Percentiles rank a stretch among this genome's conserved stretches.
Evolutionary conservation across 805 yeast species (phyloP).

Genomic region (Suhomyces tanzawaensis): DNA sequence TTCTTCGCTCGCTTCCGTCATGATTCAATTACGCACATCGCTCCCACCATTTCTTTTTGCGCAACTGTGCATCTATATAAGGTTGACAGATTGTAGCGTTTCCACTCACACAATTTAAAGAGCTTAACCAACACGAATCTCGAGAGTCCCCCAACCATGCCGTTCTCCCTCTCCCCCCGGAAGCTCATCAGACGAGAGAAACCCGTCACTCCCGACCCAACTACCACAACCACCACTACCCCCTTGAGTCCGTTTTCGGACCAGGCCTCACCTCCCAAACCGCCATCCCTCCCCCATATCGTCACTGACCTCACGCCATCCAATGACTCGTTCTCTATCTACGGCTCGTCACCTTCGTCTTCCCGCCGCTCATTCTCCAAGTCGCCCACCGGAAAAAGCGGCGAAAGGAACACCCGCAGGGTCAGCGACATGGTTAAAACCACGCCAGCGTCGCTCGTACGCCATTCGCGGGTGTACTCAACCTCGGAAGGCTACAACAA

Average conservation of each 20-base stretch:
- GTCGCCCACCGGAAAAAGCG: background rate
- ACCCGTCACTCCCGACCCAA: background rate
- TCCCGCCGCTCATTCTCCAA: constrained; percentile 1
- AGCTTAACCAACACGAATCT: no score
- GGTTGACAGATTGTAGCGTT: background rate
- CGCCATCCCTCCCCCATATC: background rate
- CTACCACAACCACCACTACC: background rate
- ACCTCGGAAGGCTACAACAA: constrained; percentile 6
- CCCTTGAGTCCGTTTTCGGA: background rate
- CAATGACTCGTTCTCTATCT: background rate
- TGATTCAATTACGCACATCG: background rate
- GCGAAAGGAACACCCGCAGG: constrained; percentile 9
- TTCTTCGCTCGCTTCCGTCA: background rate
- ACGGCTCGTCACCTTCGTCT: constrained; percentile 1
- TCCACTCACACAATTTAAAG: no score
- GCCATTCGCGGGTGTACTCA: constrained; percentile 28
- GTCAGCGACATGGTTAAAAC: constrained; percentile 29
- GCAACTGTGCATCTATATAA: background rate
- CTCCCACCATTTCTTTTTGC: background rate
- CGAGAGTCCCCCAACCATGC: background rate
- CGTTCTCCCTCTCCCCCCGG: constrained; percentile 2
- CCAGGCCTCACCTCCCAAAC: background rate
- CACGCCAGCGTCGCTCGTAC: constrained; percentile 34
- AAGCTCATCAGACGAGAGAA: constrained; percentile 1
- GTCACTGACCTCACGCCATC: background rate